Evolutionary conservation across 495 filamentous ascomycete species (phyloP), one percentile per base, ranked within the genome.

Genomic region (Pseudomonodictys pantanalensis): DNA sequence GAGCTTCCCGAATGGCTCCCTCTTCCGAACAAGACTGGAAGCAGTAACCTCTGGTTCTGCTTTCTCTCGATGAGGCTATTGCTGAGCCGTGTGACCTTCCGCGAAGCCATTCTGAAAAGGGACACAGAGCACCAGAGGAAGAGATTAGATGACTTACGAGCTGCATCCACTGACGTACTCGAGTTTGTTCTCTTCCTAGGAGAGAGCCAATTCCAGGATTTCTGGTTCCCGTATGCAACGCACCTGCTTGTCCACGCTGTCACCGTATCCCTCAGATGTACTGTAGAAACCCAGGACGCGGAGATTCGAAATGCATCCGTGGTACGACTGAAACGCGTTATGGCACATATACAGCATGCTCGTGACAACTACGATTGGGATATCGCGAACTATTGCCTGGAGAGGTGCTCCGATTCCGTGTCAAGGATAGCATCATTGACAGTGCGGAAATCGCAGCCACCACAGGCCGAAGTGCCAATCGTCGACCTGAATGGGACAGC

Each of bases 291-390:
- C 74, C 77, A 35, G 74, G 56, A 44, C 48, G 62, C 49, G 12
- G 41, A 58, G n/a, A 69, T 48, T 71, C 75, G 65, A 64, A 55
- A 41, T 69, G 75, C 41, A 67, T 77, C 24, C 72, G 76, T 46
- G 71, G 71, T 18, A 71, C 74, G 5, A 76, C 76, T 56, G 70
- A 78, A 64, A 44, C 72, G 20, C 75, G 77, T 56, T 74, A 78
- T 39, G 71, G 76, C 56, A 74, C 71, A 78, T 41, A 70, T 82
- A 5, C 77, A 77, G 23, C 74, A 75, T n/a, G 77, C 79, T 15
- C 71, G 71, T 12, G 77, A 82, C 53, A 72, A 79, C 55, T 75
- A 81, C 59, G 77, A 79, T 63, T 82, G 78, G 78, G 79, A 82
- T 53, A 71, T 81, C 2, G 79, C 78, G 8, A 75, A 78, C 47